Percentiles rank a stretch among this genome's conserved stretches.
These are phyloP conservation scores for Cyanodermella asteris DNA, from an alignment of 2,329 filamentous ascomycete species.

Conservation along the genomic window DNA sequence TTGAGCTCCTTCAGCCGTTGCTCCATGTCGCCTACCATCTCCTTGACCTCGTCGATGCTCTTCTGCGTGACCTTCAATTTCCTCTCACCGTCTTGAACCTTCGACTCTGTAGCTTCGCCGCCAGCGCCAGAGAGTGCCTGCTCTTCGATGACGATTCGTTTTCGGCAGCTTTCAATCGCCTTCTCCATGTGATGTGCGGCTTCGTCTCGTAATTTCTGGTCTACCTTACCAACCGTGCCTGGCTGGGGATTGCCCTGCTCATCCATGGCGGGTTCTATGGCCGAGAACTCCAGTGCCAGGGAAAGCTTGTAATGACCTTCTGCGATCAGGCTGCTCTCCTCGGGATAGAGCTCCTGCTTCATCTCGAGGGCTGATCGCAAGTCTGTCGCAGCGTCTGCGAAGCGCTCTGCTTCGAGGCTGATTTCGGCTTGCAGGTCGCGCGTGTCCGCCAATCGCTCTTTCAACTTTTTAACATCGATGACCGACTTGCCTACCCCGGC, in stretches of 20 bases:
- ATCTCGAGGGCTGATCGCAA: slow-evolving; percentile 55
- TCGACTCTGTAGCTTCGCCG: slow-evolving; percentile 18
- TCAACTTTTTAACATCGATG: slow-evolving; percentile 34
- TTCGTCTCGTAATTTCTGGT: slow-evolving; percentile 34
- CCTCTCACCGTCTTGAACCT: slow-evolving; percentile 7
- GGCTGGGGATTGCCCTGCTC: slow-evolving; percentile 19
- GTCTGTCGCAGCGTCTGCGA: slow-evolving; percentile 69
- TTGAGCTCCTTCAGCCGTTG: slow-evolving; percentile 36
- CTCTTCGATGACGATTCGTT: slow-evolving; percentile 33
- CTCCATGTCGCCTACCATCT: slow-evolving; percentile 40
- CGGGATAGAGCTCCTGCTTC: slow-evolving; percentile 56
- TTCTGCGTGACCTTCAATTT: slow-evolving; percentile 19
- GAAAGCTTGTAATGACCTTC: slow-evolving; percentile 96
- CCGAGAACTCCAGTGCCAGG: slow-evolving; percentile 81
- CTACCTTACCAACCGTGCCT: slow-evolving; percentile 19
- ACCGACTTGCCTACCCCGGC: slow-evolving; percentile 29
- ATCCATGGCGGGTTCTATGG: slow-evolving; percentile 34
- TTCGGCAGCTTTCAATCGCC: slow-evolving; percentile 35
- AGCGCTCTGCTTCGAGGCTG: slow-evolving; percentile 89
- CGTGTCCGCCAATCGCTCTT: slow-evolving; percentile 75
- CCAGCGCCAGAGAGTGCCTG: slow-evolving; percentile 17
- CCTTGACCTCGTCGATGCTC: slow-evolving; percentile 34
- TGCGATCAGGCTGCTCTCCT: slow-evolving; percentile 66
- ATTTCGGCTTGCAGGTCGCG: slow-evolving; percentile 91
- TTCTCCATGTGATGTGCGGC: slow-evolving; percentile 36